Conservation (phyloP, 345 rosid genomes). For the Stellera chamaejasme region DNA sequence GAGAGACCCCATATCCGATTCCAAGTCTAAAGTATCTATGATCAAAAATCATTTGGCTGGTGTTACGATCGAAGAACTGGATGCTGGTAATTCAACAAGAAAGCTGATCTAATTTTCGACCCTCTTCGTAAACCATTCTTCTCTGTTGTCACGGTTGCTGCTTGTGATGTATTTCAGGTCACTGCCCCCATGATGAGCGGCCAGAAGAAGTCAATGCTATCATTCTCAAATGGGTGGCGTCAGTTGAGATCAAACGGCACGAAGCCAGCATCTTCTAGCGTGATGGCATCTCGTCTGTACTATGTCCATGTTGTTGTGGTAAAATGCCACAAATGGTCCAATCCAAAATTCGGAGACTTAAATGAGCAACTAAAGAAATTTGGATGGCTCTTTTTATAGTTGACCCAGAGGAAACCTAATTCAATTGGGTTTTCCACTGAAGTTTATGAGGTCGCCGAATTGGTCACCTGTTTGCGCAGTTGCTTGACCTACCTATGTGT, state of each 20-base stretch:
- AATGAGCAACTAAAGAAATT: too few species aligned
- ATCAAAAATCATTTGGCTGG: constrained; percentile 46
- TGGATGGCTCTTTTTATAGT: too few species aligned
- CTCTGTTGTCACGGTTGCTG: not conserved
- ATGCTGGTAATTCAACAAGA: constrained; percentile 44
- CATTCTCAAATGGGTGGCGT: constrained; percentile 44
- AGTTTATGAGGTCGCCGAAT: too few species aligned
- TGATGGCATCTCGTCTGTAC: not conserved
- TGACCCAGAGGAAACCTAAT: too few species aligned
- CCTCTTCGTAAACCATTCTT: not conserved
- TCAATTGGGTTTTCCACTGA: too few species aligned
- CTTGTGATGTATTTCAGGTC: constrained; percentile 34
- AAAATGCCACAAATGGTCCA: too few species aligned
- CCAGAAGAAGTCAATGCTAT: constrained; percentile 55
- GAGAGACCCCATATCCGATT: constrained; percentile 72
- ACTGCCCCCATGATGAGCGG: constrained; percentile 82
- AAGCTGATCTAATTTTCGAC: not conserved
- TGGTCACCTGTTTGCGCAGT: too few species aligned
- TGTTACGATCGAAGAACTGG: constrained; percentile 38
- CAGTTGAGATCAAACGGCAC: constrained; percentile 18
- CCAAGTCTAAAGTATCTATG: constrained; percentile 55
- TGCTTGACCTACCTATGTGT: too few species aligned
- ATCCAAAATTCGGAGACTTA: too few species aligned
- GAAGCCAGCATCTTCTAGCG: constrained; percentile 15
- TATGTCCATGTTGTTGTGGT: not conserved